phyloP scores from a whole-genome alignment of 2,329 filamentous ascomycete genomes.

The Ascochyta clinopodiicola region DNA sequence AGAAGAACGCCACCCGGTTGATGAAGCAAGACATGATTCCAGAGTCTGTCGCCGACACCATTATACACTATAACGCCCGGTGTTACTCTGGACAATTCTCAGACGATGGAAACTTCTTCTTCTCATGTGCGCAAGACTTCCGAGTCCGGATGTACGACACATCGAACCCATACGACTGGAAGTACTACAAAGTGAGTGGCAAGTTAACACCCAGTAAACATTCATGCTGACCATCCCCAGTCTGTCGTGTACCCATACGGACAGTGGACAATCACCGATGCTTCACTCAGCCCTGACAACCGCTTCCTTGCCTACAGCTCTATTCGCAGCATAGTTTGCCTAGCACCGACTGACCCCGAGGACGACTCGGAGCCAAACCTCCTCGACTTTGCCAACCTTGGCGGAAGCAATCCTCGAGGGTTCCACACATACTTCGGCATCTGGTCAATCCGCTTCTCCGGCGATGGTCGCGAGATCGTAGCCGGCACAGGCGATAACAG shows the following conservation, averaged over 20 bases:
- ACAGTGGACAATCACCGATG: slow-evolving; percentile 96
- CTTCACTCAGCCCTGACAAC: slow-evolving; percentile 89
- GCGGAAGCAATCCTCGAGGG: slow-evolving; percentile 46
- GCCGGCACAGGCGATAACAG: slow-evolving; percentile 81
- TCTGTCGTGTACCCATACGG: slow-evolving; percentile 84
- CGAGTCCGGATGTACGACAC: slow-evolving; percentile 97
- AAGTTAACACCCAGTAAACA: background rate
- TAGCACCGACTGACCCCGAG: slow-evolving; percentile 85
- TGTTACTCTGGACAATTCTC: slow-evolving; percentile 98
- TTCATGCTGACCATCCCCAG: slow-evolving; percentile 58
- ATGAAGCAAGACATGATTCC: slow-evolving; percentile 82
- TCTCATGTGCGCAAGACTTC: slow-evolving; percentile 89
- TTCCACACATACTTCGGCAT: slow-evolving; percentile 59
- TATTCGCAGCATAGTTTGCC: slow-evolving; percentile 81
- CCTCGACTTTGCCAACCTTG: slow-evolving; percentile 71
- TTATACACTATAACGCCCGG: slow-evolving; percentile 83
- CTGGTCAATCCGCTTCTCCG: slow-evolving; percentile 91
- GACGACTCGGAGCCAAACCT: slow-evolving; percentile 80
- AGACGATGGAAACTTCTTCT: slow-evolving; percentile 97
- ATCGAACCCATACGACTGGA: slow-evolving; percentile 92
- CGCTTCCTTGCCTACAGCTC: slow-evolving; percentile 90
- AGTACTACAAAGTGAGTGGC: slow-evolving; percentile 80
- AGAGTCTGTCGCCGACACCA: slow-evolving; percentile 76
- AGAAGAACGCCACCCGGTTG: slow-evolving; percentile 68
- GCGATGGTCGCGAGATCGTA: slow-evolving; percentile 87